Conservation (phyloP, 2,329 filamentous ascomycete species). For the Alternaria ethzedia region DNA sequence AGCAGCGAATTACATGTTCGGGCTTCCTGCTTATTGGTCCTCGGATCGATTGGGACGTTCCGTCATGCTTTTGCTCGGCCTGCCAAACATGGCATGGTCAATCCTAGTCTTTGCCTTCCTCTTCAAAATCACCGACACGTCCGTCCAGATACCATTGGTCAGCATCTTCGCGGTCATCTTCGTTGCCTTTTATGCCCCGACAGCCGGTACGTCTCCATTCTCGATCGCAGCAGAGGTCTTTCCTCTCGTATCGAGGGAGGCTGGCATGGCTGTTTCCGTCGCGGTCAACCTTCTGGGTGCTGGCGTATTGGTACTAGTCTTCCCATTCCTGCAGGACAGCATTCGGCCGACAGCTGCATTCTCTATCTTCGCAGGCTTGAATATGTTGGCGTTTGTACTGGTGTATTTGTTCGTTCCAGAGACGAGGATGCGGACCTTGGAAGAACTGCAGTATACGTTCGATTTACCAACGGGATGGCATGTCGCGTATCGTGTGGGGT, state of each 20-base stretch:
- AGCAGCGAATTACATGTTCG: constrained; percentile 25
- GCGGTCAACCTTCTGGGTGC: constrained; percentile 49
- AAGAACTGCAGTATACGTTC: constrained; percentile 33
- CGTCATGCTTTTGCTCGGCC: constrained; percentile 23
- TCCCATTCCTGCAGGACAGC: constrained; percentile 41
- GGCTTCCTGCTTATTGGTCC: constrained; percentile 28
- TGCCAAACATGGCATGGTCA: constrained; percentile 34
- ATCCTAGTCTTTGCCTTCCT: constrained; percentile 30
- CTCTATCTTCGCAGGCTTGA: constrained; percentile 44
- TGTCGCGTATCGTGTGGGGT: constrained; percentile 18
- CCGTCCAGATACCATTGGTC: constrained; percentile 16
- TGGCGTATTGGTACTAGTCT: constrained; percentile 46
- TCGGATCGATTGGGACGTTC: constrained; percentile 28
- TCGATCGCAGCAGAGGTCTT: constrained; percentile 31
- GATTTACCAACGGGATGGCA: constrained; percentile 29
- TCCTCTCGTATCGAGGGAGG: constrained; percentile 31
- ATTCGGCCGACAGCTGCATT: constrained; percentile 44
- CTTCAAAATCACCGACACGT: constrained; percentile 16
- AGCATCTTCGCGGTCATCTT: constrained; percentile 27
- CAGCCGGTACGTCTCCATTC: constrained; percentile 30
- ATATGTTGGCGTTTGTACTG: constrained; percentile 34
- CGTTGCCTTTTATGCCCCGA: constrained; percentile 26
- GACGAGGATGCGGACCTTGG: constrained; percentile 30
- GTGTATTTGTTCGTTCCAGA: constrained; percentile 39
- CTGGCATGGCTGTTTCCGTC: constrained; percentile 43